Base-by-base conservation (phyloP, 495 filamentous ascomycete genomes). In the Cercophora newfieldiana region DNA sequence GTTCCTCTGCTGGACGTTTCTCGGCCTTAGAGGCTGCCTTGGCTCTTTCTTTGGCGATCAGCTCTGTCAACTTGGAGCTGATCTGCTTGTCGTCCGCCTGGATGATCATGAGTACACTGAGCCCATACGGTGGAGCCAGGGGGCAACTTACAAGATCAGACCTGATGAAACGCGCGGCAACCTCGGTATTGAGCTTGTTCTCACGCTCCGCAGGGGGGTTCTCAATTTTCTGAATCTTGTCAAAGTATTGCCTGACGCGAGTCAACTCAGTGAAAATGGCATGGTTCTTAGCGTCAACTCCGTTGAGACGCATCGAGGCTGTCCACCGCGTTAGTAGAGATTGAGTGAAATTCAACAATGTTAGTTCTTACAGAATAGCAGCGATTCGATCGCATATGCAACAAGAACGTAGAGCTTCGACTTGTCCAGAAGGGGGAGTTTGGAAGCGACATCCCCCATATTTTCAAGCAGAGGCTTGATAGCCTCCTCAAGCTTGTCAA, bases 301-400 rank as follows among this genome's bases (percentile, higher is more conserved):
- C 92, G 69, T 92, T 89, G 26, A 98, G 85, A 57, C 88, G 86
- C 26, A 99, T 79, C 67, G 91, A 90, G 48, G 91, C 92, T 96
- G 64, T 22, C 28, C 33, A 12, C 49, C 1, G 28, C 21, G 71
- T 84, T 66, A 83, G 79, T 59, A 37, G 14, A 12, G 12, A 3
- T 7, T 63, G 4, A 19, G 6, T 53, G 21, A 3, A 4, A 1
- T 37, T 29, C 26, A 30, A 66, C 47, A 37, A 19, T 21, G 44
- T 22, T 22, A 31, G 25, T 18, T 21, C 87, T 64, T 77, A 96
- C 92, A 94, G 77, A 96, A 98, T 22, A 98, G 75, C 16, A 97
- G 79, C n/a, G 92, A 96, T 68, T 98, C 93, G 58, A 99, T 87
- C 0, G 93, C 86, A 74, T 98, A 98, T 0, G 92, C 89, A 53